Conservation (phyloP, 305 asterid species). For the Andrographis paniculata region DNA sequence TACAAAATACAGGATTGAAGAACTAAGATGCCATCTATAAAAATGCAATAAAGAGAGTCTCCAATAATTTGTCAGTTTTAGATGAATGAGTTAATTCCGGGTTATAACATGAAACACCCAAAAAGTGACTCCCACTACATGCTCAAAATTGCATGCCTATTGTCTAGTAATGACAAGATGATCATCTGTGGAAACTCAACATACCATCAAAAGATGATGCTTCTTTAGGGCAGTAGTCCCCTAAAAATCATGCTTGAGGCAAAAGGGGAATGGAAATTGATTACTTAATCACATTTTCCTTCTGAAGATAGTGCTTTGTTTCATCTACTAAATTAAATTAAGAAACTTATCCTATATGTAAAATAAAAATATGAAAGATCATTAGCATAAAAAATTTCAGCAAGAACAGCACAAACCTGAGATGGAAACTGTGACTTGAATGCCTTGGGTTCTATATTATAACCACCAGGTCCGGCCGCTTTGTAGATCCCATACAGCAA, state of each 20-base stretch:
- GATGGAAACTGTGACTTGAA: constrained; percentile 85
- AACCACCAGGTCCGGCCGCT: constrained; percentile 85
- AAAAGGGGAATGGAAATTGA: constrained; percentile 3
- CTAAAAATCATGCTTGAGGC: not conserved
- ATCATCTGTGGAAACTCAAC: constrained; percentile 8
- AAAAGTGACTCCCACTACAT: not conserved
- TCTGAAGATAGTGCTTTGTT: not conserved
- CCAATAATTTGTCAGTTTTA: too few relatives aligned
- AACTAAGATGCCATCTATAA: too few relatives aligned
- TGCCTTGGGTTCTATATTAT: constrained; percentile 75
- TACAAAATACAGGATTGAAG: too few relatives aligned
- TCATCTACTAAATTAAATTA: constrained; percentile 3
- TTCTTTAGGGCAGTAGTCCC: constrained; percentile 2
- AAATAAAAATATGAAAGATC: not conserved
- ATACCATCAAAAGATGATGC: constrained; percentile 1
- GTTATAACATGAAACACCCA: not conserved
- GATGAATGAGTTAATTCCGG: too few relatives aligned
- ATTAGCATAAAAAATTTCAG: not conserved
- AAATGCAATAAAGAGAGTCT: too few relatives aligned
- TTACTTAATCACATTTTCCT: constrained; percentile 7
- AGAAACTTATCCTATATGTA: constrained; percentile 3
- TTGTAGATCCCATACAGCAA: constrained; percentile 84
- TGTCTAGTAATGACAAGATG: not conserved
- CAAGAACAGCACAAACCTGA: constrained; percentile 52
- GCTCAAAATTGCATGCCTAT: constrained; percentile 6